Evolutionary conservation across 176 grass and related monocot genomes (phyloP).

Genomic region (Ananas comosus): DNA sequence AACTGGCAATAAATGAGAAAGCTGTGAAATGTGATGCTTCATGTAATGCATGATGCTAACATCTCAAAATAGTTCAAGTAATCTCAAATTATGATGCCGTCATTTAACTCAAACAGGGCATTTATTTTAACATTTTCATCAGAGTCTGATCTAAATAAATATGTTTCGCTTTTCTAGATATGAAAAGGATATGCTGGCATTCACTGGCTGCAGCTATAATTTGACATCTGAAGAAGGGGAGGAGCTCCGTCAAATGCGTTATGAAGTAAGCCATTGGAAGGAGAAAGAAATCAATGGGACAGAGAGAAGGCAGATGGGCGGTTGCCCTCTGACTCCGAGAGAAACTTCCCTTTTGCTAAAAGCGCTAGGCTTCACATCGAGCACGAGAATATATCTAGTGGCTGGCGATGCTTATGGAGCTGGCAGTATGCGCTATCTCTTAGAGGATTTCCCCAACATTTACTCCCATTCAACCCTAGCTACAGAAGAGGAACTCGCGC

Average conservation of each 20-base stretch:
- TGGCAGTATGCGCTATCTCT: conserved; percentile 71
- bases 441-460: conserved; percentile 73
- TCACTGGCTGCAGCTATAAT: conserved; percentile 83
- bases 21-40: neutral
- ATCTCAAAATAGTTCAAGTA: neutral
- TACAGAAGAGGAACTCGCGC: conserved; percentile 60
- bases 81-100: too few species aligned
- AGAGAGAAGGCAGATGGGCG: conserved; percentile 64
- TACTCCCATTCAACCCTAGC: conserved; percentile 73
- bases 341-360: conserved; percentile 92
- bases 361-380: conserved; percentile 56
- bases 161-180: conserved; percentile 39
- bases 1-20: too few species aligned
- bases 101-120: neutral
- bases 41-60: neutral
- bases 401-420: conserved; percentile 91
- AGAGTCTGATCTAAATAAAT: neutral
- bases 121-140: neutral
- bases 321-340: conserved; percentile 83
- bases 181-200: conserved; percentile 98
- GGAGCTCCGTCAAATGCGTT: conserved; percentile 73
- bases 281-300: conserved; percentile 97
- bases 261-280: conserved; percentile 90
- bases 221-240: conserved; percentile 70
- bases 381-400: conserved; percentile 84